Evolutionary conservation across 2,329 filamentous ascomycete species (phyloP), one percentile per base, ranked within the genome.

Genomic region (Pestalotiopsis sp.): DNA sequence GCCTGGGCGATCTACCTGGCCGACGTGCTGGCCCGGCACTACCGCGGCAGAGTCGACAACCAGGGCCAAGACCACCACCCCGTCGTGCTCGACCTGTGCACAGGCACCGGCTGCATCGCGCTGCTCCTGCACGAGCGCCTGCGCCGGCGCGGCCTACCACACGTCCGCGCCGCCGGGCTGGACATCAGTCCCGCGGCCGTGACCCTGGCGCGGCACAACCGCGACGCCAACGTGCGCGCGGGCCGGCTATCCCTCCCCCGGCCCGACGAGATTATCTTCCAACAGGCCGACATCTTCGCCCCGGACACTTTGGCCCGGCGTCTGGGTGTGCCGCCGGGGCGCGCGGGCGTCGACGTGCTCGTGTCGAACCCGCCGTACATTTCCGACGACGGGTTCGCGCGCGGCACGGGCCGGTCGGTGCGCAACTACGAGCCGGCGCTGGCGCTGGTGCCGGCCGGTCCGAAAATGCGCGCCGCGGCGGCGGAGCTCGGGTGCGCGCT

Each of bases 361-460:
- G 87, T 96, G 45, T 92, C 92, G 1, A 99, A 99, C 75, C 96
- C 96, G 17, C 96, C 96, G 0, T 98, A 98, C 78, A 91, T 98
- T 65, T 97, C 94, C 2, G 82, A 84, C 0, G 72, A 77, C 52
- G 88, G 87, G 7, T 94, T 93, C 75, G 80, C 84, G 52, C 85
- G 80, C 52, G 87, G 88, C 20, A 94, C 92, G 1, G 84, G 86
- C 1, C 87, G 90, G 31, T 95, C 93, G 13, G 95, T 98, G 38
- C 88, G 94, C 17, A 89, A 89, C 60, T 94, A 90, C 77, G 96
- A 99, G 80, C 96, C 96, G 3, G 88, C 83, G 71, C 80, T 93
- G 13, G 96, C 96, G 0, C 84, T 98, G 14, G 93, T 98, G 11
- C 87, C 87, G 0, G 63, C 36, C 71, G 63, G 31, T 1, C 7